Evolutionary conservation across 495 filamentous ascomycete species (phyloP), one percentile per base, ranked within the genome.

Genomic region (Penicillium taxi): DNA sequence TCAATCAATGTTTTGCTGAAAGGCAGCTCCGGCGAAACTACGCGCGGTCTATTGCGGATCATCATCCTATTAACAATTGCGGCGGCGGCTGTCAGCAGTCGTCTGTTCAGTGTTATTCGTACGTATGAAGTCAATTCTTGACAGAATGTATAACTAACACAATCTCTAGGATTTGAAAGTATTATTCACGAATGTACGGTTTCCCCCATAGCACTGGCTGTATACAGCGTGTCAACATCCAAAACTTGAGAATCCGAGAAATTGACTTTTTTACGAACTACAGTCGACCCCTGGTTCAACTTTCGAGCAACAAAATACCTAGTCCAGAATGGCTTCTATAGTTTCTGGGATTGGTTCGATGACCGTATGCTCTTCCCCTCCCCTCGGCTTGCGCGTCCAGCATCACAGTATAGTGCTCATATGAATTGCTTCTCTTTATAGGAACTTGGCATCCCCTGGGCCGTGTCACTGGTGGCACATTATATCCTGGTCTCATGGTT

Each of bases 231-330:
- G 29, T 27, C 37, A 34, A 17, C 37, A 19, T 21, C 29, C 34
- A 32, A 15, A 24, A 22, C 21, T 30, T 23, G 22, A 34, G 23
- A 35, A 43, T 31, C 33, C 37, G 17, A 52, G 26, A 44, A 44
- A 47, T 43, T 51, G 29, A 58, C 48, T 50, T 30, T 37, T 32
- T 24, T n/a, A 39, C 22, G 5, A 36, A 41, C 20, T 53, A 29
- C 44, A 96, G 91, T 96, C 66, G 91, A 99, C 64, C 93, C 93
- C n/a, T 99, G 93, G 93, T 99, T 99, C 66, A 99, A 99, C 65
- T 99, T 99, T 66, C 75, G 93, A 53, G 93, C 93, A 44, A 96
- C 93, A 32, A 96, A 96, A 67, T 96, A 99, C 50, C 75, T 99
- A 32, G 82, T 96, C 37, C 74, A 91, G 52, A 73, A 99, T 75